Base-by-base conservation (phyloP, 768 basidiomycete species). In the Multifurca ochricompacta region DNA sequence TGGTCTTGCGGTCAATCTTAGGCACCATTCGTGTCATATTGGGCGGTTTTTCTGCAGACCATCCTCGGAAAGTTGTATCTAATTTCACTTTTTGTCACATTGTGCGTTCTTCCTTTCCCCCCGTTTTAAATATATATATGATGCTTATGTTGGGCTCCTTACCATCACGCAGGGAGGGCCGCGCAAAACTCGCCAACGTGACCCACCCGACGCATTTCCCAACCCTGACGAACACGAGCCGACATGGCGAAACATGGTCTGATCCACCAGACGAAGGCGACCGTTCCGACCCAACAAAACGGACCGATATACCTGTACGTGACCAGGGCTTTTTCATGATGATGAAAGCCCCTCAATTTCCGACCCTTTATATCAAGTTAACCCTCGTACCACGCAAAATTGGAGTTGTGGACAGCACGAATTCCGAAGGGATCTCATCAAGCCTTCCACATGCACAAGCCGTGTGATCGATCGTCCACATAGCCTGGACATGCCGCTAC, bases 1-100 rank as follows among this genome's bases (percentile, higher is more conserved):
- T 27, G 1, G 6, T 16, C 10, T 43, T 28, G 4, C 16, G 8
- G 23, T 28, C 21, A n/a, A 18, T 43, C 8, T 23, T 60, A 54
- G 65, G 45, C 27, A 14, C 50, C 50, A 36, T 62, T 28, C 8
- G 56, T 56, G 16, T 60, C 41, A 2, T 62, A 60, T 34, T 68
- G 67, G 67, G 61, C 64, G 23, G 53, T 66, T 18, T 59, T 62
- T 48, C 60, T 66, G 35, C 65, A 66, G 39, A 46, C 57, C 5
- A 53, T 68, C 13, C 55, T 68, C 2, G 67, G 67, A 3, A 68
- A 68, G 48, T 53, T 68, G 32, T 68, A 68, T 51, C 63, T 66
- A 0, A 66, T 68, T 19, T 68, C 67, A 1, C 55, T 68, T 1
- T 66, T 68, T 13, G 62, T 62, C 18, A 66, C 64, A 6, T 41